phyloP scores from a whole-genome alignment of 179 eudicot species.

The Beta lomatogona region DNA sequence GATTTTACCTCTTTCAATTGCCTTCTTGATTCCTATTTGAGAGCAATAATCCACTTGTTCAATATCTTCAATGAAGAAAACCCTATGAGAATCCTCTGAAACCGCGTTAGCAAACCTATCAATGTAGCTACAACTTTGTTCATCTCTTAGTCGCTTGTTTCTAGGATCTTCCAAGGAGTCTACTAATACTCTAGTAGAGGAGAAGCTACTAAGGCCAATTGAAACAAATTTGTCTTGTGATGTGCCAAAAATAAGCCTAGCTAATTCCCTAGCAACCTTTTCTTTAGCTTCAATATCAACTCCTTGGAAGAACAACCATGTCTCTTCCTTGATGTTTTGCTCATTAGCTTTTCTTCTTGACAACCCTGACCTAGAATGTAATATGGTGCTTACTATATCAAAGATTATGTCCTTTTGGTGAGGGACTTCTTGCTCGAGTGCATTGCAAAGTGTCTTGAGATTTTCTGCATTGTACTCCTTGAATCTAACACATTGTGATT shows the following conservation, averaged over 20 bases:
- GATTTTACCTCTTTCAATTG: constrained; percentile 51
- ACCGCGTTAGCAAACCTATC: constrained; percentile 50
- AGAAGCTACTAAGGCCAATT: constrained; percentile 49
- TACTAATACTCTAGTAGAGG: constrained; percentile 32
- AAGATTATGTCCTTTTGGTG: constrained; percentile 47
- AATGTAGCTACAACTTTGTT: constrained; percentile 42
- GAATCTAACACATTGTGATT: constrained; percentile 38
- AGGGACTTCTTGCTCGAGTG: constrained; percentile 55
- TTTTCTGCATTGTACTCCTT: constrained; percentile 52
- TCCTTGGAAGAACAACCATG: constrained; percentile 67
- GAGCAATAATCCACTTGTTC: constrained; percentile 57
- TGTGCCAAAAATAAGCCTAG: constrained; percentile 53
- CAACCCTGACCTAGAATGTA: constrained; percentile 57
- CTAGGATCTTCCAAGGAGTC: constrained; percentile 48
- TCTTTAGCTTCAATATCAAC: constrained; percentile 50
- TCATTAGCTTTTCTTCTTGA: constrained; percentile 37
- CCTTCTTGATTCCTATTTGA: constrained; percentile 54
- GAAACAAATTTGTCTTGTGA: constrained; percentile 44
- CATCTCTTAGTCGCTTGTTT: constrained; percentile 59
- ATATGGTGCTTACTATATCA: constrained; percentile 51
- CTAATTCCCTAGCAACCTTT: constrained; percentile 56
- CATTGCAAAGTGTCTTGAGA: constrained; percentile 45
- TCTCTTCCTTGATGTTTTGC: constrained; percentile 42
- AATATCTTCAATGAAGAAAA: constrained; percentile 61
- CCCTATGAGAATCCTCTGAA: constrained; percentile 47